Evolutionary conservation across 2,329 filamentous ascomycete species (phyloP).

Genomic region (Apiospora phragmitis): DNA sequence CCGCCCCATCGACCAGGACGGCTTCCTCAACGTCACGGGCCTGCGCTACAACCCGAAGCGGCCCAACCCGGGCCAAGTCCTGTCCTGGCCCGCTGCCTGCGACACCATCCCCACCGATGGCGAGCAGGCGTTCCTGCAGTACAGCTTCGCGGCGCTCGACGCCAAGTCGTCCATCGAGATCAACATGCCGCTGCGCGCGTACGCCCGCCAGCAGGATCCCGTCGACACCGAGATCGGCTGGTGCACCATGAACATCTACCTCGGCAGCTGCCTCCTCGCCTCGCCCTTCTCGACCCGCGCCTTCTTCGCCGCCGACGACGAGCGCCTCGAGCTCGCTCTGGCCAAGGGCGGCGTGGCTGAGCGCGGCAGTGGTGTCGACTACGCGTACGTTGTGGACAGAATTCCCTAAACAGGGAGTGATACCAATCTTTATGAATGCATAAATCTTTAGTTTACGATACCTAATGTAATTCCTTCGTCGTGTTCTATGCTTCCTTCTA

Average conservation of each 20-base stretch:
- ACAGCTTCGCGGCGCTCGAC: constrained; percentile 16
- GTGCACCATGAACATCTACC: constrained; percentile 30
- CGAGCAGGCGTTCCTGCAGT: constrained; percentile 27
- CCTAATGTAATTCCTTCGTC: not conserved
- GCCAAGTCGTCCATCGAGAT: constrained; percentile 27
- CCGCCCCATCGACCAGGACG: constrained; percentile 21
- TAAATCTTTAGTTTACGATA: not conserved
- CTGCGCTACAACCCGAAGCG: not conserved
- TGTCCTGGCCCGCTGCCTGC: constrained; percentile 28
- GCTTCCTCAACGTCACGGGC: constrained; percentile 18
- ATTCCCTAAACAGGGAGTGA: not conserved
- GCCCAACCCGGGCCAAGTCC: constrained; percentile 15
- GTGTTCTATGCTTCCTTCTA: not conserved
- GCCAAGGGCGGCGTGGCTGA: constrained; percentile 34
- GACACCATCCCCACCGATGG: constrained; percentile 28
- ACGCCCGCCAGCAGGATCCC: constrained; percentile 27
- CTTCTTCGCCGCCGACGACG: constrained; percentile 35
- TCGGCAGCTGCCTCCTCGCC: constrained; percentile 29
- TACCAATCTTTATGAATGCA: not conserved
- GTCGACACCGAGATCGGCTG: constrained; percentile 19
- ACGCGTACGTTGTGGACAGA: not conserved
- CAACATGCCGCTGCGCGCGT: constrained; percentile 28
- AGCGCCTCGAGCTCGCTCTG: constrained; percentile 28
- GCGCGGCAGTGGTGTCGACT: constrained; percentile 18
- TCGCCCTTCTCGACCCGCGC: constrained; percentile 32